Base-by-base conservation (phyloP, 2,329 filamentous ascomycete genomes). In the Exophiala alcalophila region DNA sequence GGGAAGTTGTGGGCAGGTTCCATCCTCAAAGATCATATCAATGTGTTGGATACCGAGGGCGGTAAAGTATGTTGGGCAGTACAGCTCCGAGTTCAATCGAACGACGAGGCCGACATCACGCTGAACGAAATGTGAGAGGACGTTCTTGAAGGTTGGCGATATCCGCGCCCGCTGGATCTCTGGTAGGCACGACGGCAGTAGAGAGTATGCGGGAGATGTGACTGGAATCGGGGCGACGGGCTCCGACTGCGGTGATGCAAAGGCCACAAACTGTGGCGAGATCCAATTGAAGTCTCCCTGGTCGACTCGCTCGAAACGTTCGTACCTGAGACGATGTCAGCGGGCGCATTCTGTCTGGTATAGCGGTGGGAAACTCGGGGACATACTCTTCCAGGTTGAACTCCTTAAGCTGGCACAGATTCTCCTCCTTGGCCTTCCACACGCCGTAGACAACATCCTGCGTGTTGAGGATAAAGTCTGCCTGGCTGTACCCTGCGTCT, bases 261-360 rank as follows among this genome's bases (percentile, higher is more conserved):
- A 97, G 15, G 92, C 92, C 37, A 98, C 78, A 70, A 98, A 98
- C 60, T 90, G 75, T 6, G 91, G 90, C 4, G 90, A 94, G 46
- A 98, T 79, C 92, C 92, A 98, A 78, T 98, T 98, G 83, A 98
- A 98, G 69, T 98, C 92, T 52, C 92, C 92, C 73, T 96, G 89
- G 64, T 98, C 92, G 14, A 98, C 92, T 45, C 92, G 80, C 70
- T 98, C 92, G 59, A 80, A 98, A 63, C 80, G 84, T 69, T 98
- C 92, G 64, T 98, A 98, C 49, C 77, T 81, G 45, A 25, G 31
- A 20, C 26, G 40, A 12, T 29, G 30, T 29, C 36, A 34, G 21
- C 25, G 25, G 8, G 7, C 2, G 20, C 7, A 19, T 6, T 44
- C 18, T 15, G 2, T 11, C 8, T 20, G 14, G n/a, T 18, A 4